Conservation (phyloP, 2,329 filamentous ascomycete species). For the Xylariaceae sp. region DNA sequence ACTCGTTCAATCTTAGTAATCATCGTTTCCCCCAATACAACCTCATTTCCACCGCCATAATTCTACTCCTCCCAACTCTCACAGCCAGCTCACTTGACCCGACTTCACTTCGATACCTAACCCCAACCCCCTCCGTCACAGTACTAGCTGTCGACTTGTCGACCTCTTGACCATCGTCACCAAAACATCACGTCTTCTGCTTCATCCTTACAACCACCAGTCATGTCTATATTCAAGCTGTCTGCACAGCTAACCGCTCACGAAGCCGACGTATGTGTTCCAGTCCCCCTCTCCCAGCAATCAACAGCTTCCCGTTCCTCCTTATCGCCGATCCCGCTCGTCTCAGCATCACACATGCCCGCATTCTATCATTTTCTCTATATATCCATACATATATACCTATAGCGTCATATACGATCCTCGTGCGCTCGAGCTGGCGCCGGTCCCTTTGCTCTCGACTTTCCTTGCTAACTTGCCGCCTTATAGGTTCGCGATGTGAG, state of each 20-base stretch:
- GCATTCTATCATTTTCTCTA: not conserved
- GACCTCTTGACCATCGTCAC: not conserved
- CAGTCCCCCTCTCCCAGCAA: not conserved
- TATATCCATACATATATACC: not conserved
- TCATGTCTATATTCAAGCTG: slow-evolving; percentile 83
- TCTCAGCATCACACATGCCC: not conserved
- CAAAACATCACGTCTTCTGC: not conserved
- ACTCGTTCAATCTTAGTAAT: not conserved
- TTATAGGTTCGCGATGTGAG: slow-evolving; percentile 76
- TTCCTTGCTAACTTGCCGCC: slow-evolving; percentile 5
- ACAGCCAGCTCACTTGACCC: too few relatives aligned
- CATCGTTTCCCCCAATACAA: not conserved
- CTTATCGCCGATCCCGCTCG: not conserved
- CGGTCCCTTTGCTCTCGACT: not conserved
- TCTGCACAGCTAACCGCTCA: slow-evolving; percentile 86
- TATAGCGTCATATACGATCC: too few relatives aligned
- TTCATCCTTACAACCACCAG: slow-evolving; percentile 13
- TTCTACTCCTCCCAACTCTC: not conserved
- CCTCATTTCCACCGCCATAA: too few relatives aligned
- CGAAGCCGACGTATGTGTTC: slow-evolving; percentile 74
- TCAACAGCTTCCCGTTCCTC: not conserved
- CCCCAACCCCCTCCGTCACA: not conserved
- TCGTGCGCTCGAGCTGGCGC: too few relatives aligned
- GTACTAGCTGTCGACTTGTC: not conserved
- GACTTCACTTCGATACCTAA: too few relatives aligned